phyloP scores from a whole-genome alignment of 2,329 filamentous ascomycete species.

The Calycina herbarum region DNA sequence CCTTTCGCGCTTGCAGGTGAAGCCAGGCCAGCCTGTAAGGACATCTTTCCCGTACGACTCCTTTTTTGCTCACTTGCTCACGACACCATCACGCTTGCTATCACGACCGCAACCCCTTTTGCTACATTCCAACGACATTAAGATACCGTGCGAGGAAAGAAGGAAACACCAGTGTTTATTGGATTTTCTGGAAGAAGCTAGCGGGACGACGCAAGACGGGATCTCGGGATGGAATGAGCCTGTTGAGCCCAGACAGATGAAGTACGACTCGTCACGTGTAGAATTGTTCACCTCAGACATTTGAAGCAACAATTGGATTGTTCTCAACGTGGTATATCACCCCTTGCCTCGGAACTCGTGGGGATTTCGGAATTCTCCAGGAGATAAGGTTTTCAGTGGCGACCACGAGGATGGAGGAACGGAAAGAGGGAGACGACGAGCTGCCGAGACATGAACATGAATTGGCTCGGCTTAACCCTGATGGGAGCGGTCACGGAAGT shows the following conservation, averaged over 20 bases:
- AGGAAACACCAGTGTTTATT: not conserved
- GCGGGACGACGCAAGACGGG: not conserved
- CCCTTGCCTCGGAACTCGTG: not conserved
- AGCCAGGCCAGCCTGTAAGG: not conserved
- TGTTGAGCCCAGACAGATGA: not conserved
- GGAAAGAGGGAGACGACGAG: conserved; percentile 10
- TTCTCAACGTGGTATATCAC: not conserved
- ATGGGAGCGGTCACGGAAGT: conserved; percentile 6
- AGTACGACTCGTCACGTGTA: not conserved
- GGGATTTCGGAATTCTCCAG: not conserved
- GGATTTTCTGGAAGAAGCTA: not conserved
- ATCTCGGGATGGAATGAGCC: not conserved
- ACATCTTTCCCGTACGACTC: not conserved
- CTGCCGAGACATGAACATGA: conserved; percentile 18
- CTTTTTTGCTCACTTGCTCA: not conserved
- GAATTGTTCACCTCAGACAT: not conserved
- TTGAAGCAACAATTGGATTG: not conserved
- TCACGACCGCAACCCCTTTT: not conserved
- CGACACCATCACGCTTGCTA: not conserved
- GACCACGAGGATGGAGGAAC: conserved; percentile 7
- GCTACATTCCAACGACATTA: not conserved
- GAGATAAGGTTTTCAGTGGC: not conserved
- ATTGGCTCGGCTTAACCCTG: not conserved
- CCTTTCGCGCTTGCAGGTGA: not conserved
- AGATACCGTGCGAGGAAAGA: not conserved